Evolutionary conservation across 345 rosid species (phyloP), one percentile per base, ranked within the genome.

Genomic region (Gossypium rotundifolium): DNA sequence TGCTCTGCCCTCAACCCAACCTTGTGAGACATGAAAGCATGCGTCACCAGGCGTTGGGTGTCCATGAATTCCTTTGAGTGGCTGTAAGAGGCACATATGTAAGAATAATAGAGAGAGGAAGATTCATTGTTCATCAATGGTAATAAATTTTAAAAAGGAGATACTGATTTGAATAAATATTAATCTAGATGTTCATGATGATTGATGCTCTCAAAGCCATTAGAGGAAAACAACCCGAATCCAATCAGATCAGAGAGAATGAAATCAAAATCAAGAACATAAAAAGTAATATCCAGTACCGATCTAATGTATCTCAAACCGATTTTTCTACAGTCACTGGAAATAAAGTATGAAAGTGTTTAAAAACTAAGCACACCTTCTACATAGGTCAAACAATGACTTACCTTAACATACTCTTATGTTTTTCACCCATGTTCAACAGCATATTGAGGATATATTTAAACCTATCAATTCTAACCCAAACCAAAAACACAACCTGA

Each of bases 1-100:
- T 89, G 93, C 84, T 84, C 84, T 66, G 81, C 71, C 69, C 85
- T 83, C 38, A 61, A 75, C 5, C 85, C 83, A 58, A 63, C 71
- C 73, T 65, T 76, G 29, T 53, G 63, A 44, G 85, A 76, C 73
- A 29, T 74, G 76, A 75, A 83, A 45, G 89, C 71, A 68, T 89
- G 90, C 23, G 73, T 80, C 52, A 74, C 89, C 82, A 89, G 74
- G 79, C 88, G 75, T 57, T 54, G 57, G 9, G 86, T 63, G 78
- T 79, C 77, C 65, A 48, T 53, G 75, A 81, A 89, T 51, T 77
- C 84, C 80, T 81, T 81, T 33, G 88, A 84, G 74, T 75, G 33
- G 77, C 88, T 84, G 83, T n/a, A 74, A 74, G 23, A 73, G 68
- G 68, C 11, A 73, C 18, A 48, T 42, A 72, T 9, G 44, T 61